Evolutionary conservation across 2,329 filamentous ascomycete species (phyloP).

Genomic region (Colletotrichum sublineola): DNA sequence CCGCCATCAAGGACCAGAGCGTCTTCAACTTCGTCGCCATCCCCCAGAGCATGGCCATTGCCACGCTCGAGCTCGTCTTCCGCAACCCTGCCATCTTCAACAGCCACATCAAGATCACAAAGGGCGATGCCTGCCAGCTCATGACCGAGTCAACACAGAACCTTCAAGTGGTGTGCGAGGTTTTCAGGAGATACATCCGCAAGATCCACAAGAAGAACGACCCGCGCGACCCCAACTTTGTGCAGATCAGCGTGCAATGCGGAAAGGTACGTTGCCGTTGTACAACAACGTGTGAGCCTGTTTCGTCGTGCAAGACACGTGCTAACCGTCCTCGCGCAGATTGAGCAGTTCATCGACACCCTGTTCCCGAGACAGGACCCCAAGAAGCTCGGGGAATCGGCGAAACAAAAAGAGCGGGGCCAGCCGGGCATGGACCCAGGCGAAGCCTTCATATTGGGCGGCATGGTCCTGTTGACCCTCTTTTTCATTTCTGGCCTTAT

Average conservation of each 20-base stretch:
- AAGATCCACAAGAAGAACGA: slow-evolving; percentile 95
- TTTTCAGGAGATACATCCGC: slow-evolving; percentile 83
- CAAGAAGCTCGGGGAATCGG: slow-evolving; percentile 64
- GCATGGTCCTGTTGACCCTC: slow-evolving; percentile 77
- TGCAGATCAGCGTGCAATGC: slow-evolving; percentile 91
- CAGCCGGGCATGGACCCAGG: slow-evolving; percentile 65
- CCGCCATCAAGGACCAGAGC: slow-evolving; percentile 92
- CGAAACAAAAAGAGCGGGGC: slow-evolving; percentile 54
- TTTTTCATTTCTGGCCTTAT: slow-evolving; percentile 79
- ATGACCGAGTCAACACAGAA: slow-evolving; percentile 97
- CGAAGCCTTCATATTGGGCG: slow-evolving; percentile 75
- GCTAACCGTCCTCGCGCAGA: slow-evolving; percentile 62
- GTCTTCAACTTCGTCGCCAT: slow-evolving; percentile 99
- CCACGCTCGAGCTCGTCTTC: slow-evolving; percentile 92
- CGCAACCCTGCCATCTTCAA: slow-evolving; percentile 89
- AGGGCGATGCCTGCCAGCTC: slow-evolving; percentile 89
- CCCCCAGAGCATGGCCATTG: slow-evolving; percentile 97
- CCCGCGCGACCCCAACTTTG: slow-evolving; percentile 90
- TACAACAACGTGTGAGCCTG: not conserved
- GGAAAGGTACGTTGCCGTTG: slow-evolving; percentile 73
- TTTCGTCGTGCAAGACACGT: slow-evolving; percentile 17
- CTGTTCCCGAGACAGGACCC: slow-evolving; percentile 89
- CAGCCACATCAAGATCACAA: slow-evolving; percentile 94
- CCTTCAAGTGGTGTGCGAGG: slow-evolving; percentile 81
- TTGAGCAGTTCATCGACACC: slow-evolving; percentile 95